Evolutionary conservation across 768 basidiomycete genomes (phyloP), one percentile per base, ranked within the genome.

Genomic region (Fomitopsis serialis): DNA sequence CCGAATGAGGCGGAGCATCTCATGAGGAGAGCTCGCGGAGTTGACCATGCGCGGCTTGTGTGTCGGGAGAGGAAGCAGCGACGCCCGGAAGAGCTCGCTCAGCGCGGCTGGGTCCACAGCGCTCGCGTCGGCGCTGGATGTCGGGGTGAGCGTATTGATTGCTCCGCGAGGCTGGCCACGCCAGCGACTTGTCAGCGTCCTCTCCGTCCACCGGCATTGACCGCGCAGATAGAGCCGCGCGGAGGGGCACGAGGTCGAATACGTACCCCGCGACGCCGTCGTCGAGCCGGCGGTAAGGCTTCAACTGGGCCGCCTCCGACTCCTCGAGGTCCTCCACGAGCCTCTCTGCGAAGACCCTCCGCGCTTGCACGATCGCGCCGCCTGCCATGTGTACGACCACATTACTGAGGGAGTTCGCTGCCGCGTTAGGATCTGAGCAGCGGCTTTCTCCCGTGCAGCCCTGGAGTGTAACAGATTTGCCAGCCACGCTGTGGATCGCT

Each of bases 381-480:
- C 92, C 92, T 0, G 78, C 78, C 73, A 95, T 79, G 42, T 84
- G 82, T 0, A 90, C 79, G 43, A 93, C 73, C 2, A 92, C 68
- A 46, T 78, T 77, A 10, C 32, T 24, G 45, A 50, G 11, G 42
- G 66, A 42, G 62, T 64, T 10, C 60, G 6, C 29, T 23, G 37
- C 13, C n/a, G 19, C 21, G 44, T 32, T 6, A 54, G 24, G 13
- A 35, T 24, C 7, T 9, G 42, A 37, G 50, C 46, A 29, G 52
- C 22, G 24, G 43, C 32, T 37, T 50, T 56, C 22, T 52, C 50
- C n/a, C 7, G 50, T 21, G 25, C 42, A 21, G 19, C 9, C 34
- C 21, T 35, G 2, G 62, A 57, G 22, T 60, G 68, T 2, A 91
- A 72, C 1, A 89, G 55, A 32, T 77, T 71, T 0, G 74, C 67